These are phyloP conservation scores for Eucalyptus brandiana DNA, from an alignment of 345 rosid species.

Conservation along the genomic window DNA sequence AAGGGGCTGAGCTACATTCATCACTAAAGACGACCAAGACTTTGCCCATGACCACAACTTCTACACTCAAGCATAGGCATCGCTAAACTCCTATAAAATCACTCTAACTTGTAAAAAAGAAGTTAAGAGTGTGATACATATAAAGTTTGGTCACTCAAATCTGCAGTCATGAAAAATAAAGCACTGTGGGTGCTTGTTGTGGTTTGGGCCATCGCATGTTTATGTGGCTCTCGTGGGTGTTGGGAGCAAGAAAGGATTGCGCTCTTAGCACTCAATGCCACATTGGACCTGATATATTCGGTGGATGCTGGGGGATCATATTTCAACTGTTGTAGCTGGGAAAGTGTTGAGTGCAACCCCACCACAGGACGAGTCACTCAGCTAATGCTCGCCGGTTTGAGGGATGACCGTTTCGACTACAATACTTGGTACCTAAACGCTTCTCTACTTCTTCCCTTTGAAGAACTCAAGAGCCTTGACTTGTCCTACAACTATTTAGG, in stretches of 20 bases:
- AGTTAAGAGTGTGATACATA: too few relatives aligned
- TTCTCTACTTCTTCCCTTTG: not conserved
- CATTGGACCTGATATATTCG: rapidly evolving
- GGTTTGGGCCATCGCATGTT: not conserved
- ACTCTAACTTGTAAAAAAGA: not conserved
- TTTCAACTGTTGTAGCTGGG: not conserved
- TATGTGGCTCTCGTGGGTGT: not conserved
- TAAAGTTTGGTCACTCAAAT: not conserved
- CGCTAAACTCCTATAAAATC: not conserved
- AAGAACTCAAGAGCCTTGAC: not conserved
- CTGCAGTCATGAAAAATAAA: rapidly evolving
- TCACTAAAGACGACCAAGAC: not conserved
- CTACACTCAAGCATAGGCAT: too few relatives aligned
- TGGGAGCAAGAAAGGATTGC: rapidly evolving
- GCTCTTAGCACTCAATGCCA: rapidly evolving
- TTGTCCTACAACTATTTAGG: rapidly evolving
- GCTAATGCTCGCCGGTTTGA: rapidly evolving
- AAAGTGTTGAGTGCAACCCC: rapidly evolving
- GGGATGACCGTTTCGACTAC: rapidly evolving
- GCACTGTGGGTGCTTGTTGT: not conserved
- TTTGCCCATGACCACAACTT: not conserved
- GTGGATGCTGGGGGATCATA: rapidly evolving
- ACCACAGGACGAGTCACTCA: not conserved
- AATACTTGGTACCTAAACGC: not conserved
- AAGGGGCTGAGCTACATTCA: not conserved